These are phyloP conservation scores for Phlyctochytrium planicorne DNA, from an alignment of 192 early-diverging fungal species.

Conservation along the genomic window DNA sequence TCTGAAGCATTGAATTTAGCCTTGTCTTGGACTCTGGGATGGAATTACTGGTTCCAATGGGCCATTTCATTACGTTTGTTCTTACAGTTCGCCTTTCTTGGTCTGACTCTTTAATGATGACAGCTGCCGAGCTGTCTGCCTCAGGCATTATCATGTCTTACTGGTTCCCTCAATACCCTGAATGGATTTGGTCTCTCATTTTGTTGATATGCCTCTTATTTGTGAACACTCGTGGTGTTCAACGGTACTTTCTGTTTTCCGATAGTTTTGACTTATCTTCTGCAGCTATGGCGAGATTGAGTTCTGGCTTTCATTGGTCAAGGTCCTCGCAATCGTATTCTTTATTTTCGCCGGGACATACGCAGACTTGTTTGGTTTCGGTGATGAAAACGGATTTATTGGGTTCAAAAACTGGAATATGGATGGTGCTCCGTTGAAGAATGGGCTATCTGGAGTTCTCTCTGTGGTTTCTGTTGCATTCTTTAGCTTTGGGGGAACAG, in stretches of 20 bases:
- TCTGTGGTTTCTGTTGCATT: constrained; percentile 52
- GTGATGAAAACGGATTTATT: not conserved
- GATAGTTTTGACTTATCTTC: constrained; percentile 52
- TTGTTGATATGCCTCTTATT: constrained; percentile 65
- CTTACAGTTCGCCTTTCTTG: constrained; percentile 28
- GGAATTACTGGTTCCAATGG: constrained; percentile 73
- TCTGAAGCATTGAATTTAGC: constrained; percentile 18
- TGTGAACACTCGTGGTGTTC: constrained; percentile 55
- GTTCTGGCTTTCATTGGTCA: constrained; percentile 66
- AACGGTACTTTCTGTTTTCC: not conserved
- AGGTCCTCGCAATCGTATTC: constrained; percentile 42
- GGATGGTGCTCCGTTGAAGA: constrained; percentile 64
- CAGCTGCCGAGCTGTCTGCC: constrained; percentile 77
- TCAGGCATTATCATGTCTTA: constrained; percentile 75
- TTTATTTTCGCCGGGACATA: constrained; percentile 39
- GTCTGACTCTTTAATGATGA: constrained; percentile 14
- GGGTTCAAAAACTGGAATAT: constrained; percentile 46
- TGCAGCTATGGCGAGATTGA: constrained; percentile 86
- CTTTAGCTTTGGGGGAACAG: constrained; percentile 53
- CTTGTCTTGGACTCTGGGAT: constrained; percentile 59
- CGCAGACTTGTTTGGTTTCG: constrained; percentile 35
- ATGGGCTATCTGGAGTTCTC: constrained; percentile 45
- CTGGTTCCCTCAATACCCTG: constrained; percentile 58
- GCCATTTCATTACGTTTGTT: constrained; percentile 46
- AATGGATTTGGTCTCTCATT: constrained; percentile 51